These are phyloP conservation scores for Prototheca wickerhamii DNA, from an alignment of 163 green algal genomes.

Conservation along the genomic window DNA sequence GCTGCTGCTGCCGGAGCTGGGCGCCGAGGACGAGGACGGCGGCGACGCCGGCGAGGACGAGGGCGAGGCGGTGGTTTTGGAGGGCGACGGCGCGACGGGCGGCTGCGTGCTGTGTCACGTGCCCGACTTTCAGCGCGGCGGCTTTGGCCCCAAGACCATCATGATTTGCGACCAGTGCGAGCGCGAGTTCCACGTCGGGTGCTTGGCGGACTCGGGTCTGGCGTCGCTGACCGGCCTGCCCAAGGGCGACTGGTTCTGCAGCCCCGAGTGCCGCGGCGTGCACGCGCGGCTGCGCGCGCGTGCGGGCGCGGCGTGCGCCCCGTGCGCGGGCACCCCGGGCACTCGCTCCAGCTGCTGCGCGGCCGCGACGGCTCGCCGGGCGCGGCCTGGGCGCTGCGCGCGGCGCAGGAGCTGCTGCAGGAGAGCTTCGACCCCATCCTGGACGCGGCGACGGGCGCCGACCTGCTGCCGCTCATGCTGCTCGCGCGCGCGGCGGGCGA, in stretches of 20 bases:
- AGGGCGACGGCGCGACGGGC: conserved; percentile 36
- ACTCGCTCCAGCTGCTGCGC: conserved; percentile 48
- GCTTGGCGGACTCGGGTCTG: conserved; percentile 21
- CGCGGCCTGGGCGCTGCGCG: conserved; percentile 32
- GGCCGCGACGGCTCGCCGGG: conserved; percentile 36
- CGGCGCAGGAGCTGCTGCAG: conserved; percentile 52
- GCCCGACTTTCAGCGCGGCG: conserved; percentile 69
- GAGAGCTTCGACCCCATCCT: conserved; percentile 93
- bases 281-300: conserved; percentile 22
- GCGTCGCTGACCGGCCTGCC: conserved; percentile 10
- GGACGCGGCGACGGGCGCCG: conserved; percentile 56
- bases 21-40: conserved; percentile 6
- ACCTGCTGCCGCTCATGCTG: conserved; percentile 87
- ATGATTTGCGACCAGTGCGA: conserved; percentile 96
- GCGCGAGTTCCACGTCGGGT: conserved; percentile 88
- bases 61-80: not conserved
- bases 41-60: not conserved
- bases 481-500: conserved; percentile 40
- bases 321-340: conserved; percentile 2
- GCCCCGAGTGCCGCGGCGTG: conserved; percentile 44
- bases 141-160: conserved; percentile 79
- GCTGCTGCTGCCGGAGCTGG: conserved; percentile 27
- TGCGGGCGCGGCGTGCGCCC: conserved; percentile 34
- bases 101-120: conserved; percentile 74
- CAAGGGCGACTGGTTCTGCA: conserved; percentile 67